Percentiles rank a stretch among this genome's conserved stretches.
These are phyloP conservation scores for Hibiscus syriacus DNA, from an alignment of 345 rosid genomes.

Conservation along the genomic window DNA sequence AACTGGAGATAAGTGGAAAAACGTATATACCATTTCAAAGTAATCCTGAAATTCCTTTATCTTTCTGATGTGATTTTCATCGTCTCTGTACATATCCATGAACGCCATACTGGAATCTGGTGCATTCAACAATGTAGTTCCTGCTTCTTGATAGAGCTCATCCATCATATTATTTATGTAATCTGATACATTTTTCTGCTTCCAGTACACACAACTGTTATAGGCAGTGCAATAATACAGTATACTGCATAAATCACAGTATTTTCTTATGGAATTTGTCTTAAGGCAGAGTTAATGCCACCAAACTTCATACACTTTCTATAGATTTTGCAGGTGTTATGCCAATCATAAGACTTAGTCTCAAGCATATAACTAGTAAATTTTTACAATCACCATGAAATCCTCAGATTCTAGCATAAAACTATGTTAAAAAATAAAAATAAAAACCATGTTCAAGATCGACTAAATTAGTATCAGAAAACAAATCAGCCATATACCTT, in stretches of 20 bases:
- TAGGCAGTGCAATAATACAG: not conserved
- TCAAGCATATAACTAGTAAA: not conserved
- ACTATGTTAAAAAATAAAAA: not conserved
- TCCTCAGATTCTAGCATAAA: not conserved
- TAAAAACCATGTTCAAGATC: not conserved
- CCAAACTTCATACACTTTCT: not conserved
- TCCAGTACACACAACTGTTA: not conserved
- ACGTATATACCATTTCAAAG: constrained; percentile 22
- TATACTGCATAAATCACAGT: not conserved
- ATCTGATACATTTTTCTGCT: constrained; percentile 1
- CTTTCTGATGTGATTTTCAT: constrained; percentile 11
- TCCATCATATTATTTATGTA: not conserved
- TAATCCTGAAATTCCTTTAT: constrained; percentile 27
- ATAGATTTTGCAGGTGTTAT: too few relatives aligned
- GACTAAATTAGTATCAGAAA: not conserved
- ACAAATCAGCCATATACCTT: not conserved
- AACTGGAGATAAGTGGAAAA: not conserved
- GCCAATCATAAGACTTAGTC: not conserved
- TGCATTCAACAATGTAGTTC: not conserved
- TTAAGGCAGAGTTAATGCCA: not conserved
- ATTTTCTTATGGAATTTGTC: not conserved
- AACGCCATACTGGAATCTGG: not conserved
- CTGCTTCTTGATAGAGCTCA: not conserved
- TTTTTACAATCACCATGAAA: not conserved
- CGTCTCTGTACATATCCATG: not conserved